Base-by-base conservation (phyloP, 495 filamentous ascomycete genomes). In the Evansstolkia leycettana region DNA sequence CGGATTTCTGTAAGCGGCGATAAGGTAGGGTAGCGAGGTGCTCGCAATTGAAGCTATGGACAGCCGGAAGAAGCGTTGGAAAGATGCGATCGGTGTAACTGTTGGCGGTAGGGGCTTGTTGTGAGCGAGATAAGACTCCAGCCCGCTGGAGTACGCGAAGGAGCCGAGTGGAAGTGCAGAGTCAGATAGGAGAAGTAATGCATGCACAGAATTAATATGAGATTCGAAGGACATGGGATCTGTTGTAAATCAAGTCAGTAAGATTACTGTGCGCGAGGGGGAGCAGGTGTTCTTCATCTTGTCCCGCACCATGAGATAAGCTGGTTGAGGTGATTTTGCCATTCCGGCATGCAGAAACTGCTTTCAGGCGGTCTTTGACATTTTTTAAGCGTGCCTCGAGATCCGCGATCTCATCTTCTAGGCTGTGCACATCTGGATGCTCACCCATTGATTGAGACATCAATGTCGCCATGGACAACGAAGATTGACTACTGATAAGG, bases 121-220 rank as follows among this genome's bases (percentile, higher is more conserved):
- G 64, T 96, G 90, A 2, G 84, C 80, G 17, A 94, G 76, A 57
- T 85, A 95, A 33, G 88, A 95, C 54, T 99, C 90, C 20, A 99
- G 73, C 0, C 89, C 88, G 45, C 73, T 82, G 65, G 81, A 88
- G 72, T 94, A 99, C 41, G 90, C 90, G 62, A 99, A 99, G 27
- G 87, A 92, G 48, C 92, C 92, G 0, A 99, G 67, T 6, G 90
- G 90, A 6, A 99, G 78, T 25, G 90, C 90, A 6, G 90, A 94
- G 69, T 99, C 90, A 23, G 90, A 81, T 46, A 99, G 80, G 9
- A 95, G 75, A 33, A 96, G 78, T 41, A 95, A 80, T 37, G 84
- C 74, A 60, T 95, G 90, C 18, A 67, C 62, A 1, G 59, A 33
- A n/a, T 33, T 62, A 1, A 40, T 19, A 36, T n/a, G n/a, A n/a